phyloP scores from a whole-genome alignment of 768 basidiomycete genomes.

The Termitomyces sp. region DNA sequence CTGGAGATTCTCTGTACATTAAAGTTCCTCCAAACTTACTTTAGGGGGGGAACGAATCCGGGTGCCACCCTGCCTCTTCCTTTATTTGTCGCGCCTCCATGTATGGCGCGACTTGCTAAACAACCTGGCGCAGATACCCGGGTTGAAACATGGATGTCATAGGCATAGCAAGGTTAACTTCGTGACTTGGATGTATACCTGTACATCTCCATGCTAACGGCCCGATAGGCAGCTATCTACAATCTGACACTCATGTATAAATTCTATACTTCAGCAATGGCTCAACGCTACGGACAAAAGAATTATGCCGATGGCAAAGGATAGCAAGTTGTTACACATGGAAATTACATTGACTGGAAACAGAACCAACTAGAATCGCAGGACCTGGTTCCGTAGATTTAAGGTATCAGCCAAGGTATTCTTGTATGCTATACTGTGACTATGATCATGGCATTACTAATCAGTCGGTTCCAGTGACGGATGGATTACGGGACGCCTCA shows the following conservation, averaged over 20 bases:
- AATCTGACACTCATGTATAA: not conserved
- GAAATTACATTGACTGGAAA: not conserved
- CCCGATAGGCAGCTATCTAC: no score
- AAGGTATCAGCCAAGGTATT: no score
- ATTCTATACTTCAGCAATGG: not conserved
- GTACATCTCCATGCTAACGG: not conserved
- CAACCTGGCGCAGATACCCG: not conserved
- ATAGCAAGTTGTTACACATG: not conserved
- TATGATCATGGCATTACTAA: no score
- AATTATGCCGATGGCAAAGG: not conserved
- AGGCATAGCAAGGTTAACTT: not conserved
- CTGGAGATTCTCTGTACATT: no score
- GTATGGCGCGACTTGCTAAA: not conserved
- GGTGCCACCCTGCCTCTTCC: no score
- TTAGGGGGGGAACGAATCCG: no score
- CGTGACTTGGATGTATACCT: not conserved
- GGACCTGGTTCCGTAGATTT: no score
- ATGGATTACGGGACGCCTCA: no score
- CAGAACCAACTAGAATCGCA: not conserved
- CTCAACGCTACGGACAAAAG: not conserved
- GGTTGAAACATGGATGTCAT: not conserved
- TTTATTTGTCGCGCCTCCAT: not conserved
- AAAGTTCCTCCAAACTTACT: no score
- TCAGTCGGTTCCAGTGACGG: no score
- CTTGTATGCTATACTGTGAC: no score